Evolutionary conservation across 1,139 yeast species (phyloP), one percentile per base, ranked within the genome.

Genomic region (Debaryomycetaceae sp.): DNA sequence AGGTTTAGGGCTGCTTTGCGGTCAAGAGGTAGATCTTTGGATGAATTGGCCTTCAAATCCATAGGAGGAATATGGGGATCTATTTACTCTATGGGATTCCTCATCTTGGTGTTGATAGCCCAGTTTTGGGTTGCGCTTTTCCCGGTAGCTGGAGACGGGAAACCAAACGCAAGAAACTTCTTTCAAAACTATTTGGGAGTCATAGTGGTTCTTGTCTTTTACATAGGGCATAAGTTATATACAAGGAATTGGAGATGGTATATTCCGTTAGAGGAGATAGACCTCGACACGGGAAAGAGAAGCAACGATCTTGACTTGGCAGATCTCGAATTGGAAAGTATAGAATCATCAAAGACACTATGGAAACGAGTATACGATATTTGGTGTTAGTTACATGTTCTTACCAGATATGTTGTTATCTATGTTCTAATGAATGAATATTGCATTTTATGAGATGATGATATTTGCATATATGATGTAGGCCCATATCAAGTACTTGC

Each of bases 51-150:
- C 0, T 69, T 67, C 50, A 60, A 53, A 0, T 56, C 74, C 0
- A 40, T 55, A 6, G 53, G 62, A 0, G 75, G 75, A 5, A 48
- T 69, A 11, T 62, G 56, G 56, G 74, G 75, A 0, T 67, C 74
- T 1, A 45, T 62, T 41, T 66, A 66, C 48, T 61, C 72, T 4
- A 66, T 69, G 57, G 44, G 42, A 1, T 58, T 69, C 37, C 57
- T 68, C 41, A n/a, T 58, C 1, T 42, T 66, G 35, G 74, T 69
- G 1, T 57, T 69, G 43, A 65, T 60, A 5, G 62, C 63, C 4
- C 73, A 68, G 49, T 66, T 69, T 47, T 68, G 73, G 73, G 63
- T 63, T 1, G 72, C 75, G 1, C 57, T 69, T 39, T 67, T 64
- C 50, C 75, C 75, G 6, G 50, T 66, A 14, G 63, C 63, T 3